Base-by-base conservation (phyloP, 176 grass and related monocot genomes). In the Phoenix roebelenii region DNA sequence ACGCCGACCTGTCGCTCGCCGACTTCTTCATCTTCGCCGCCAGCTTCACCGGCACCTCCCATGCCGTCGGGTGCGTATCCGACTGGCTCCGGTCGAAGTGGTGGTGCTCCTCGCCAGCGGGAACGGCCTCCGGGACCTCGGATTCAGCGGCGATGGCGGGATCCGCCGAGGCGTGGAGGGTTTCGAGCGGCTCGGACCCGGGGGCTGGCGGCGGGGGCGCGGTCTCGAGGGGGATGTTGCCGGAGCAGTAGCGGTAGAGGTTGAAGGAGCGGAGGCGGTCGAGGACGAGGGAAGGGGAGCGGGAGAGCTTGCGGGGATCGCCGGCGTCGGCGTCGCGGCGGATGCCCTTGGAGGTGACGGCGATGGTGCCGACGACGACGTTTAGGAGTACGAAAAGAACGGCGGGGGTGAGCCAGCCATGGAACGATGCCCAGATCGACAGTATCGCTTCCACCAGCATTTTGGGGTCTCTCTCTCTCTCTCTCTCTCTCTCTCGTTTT, bases 301-400 rank as follows among this genome's bases (percentile, higher is more conserved):
- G 87, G 17, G 81, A 59, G 4, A 92, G 64, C 12, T 10, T 10
- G 2, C 14, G 12, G 10, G 26, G 10, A 18, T 7, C 25, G 15
- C 14, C 49, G 0, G 10, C 68, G 5, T 58, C 52, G 5, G 32
- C 9, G 0, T 22, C 50, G 16, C 15, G 50, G 16, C 7, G 50
- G 63, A 3, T 22, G 2, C 49, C 51, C 81, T 85, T 92, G 76
- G 87, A 92, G 35, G 81, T 88, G 60, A 98, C 67, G 56, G 87
- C 93, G 66, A 98, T 98, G 81, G 87, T 92, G 19, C 93, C 93
- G 55, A 98, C 92, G 78, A 98, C 87, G 66, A 98, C 17, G 78
- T 92, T 98, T 73, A 98, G 73, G 16, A 98, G 67, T 18, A 98
- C 12, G 82, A 98, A 98, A 25, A 98, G 69, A 29, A 92, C 81